Evolutionary conservation across 2,329 filamentous ascomycete species (phyloP).

Genomic region (Penicillium vulpinum): DNA sequence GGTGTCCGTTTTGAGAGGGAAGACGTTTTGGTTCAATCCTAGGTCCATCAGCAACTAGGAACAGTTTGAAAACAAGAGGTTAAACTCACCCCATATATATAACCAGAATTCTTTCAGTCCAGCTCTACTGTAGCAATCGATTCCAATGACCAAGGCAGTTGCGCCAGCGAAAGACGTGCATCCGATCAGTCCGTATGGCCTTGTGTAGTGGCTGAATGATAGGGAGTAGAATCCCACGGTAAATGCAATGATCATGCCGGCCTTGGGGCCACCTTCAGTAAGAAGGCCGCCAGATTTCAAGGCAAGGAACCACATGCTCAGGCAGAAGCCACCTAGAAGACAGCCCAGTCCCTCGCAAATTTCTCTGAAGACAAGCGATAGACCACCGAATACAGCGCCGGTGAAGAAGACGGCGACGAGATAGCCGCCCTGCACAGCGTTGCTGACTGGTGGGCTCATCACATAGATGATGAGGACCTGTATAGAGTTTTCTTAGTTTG

Average conservation of each 20-base stretch:
- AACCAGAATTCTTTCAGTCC: constrained; percentile 96
- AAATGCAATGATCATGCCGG: constrained; percentile 74
- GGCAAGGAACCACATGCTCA: constrained; percentile 88
- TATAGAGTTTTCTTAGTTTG: not conserved
- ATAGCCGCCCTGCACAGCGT: constrained; percentile 81
- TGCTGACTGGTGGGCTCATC: constrained; percentile 73
- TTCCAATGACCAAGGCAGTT: constrained; percentile 75
- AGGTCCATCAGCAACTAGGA: constrained; percentile 12
- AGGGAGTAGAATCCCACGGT: constrained; percentile 67
- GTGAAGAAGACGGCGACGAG: constrained; percentile 75
- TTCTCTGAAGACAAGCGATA: constrained; percentile 77
- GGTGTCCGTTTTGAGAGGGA: constrained; percentile 71
- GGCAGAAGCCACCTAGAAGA: constrained; percentile 78
- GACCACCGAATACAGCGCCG: constrained; percentile 70
- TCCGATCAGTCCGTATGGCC: constrained; percentile 73
- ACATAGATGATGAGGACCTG: constrained; percentile 80
- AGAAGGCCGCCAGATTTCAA: constrained; percentile 76
- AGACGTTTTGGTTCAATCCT: constrained; percentile 74
- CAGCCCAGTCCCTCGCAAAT: constrained; percentile 83
- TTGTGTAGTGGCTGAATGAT: constrained; percentile 76
- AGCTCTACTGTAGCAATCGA: constrained; percentile 88
- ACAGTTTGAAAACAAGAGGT: not conserved
- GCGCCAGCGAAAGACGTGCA: constrained; percentile 79
- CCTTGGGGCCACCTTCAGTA: constrained; percentile 60
- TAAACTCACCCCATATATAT: constrained; percentile 72